phyloP scores from a whole-genome alignment of 352 stramenopile species.

The Phytophthora podocarpi region DNA sequence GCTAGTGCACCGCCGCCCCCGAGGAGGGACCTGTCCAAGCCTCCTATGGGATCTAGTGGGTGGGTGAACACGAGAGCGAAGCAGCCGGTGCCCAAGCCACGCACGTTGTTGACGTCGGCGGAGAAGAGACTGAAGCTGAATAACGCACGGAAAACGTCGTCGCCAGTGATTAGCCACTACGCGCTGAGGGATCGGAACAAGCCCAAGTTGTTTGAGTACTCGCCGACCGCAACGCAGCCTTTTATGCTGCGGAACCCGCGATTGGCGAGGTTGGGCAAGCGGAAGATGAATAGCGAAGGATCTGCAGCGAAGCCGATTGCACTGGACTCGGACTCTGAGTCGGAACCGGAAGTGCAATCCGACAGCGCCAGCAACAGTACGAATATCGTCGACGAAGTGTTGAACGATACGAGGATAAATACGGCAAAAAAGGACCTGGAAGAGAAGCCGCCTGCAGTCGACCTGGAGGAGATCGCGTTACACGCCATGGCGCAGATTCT shows the following conservation, averaged over 20 bases:
- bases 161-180: constrained; percentile 7
- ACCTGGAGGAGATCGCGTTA: constrained; percentile 32
- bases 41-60: constrained; percentile 6
- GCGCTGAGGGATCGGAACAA: constrained; percentile 23
- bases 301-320: constrained; percentile 56
- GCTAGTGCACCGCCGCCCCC: constrained; percentile 26
- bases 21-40: constrained; percentile 6
- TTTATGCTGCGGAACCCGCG: constrained; percentile 1
- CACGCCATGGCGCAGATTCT: constrained; percentile 18
- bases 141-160: constrained; percentile 1
- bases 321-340: constrained; percentile 53
- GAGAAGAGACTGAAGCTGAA: constrained; percentile 14
- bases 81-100: not conserved
- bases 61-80: constrained; percentile 28
- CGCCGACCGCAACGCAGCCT: not conserved
- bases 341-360: constrained; percentile 20
- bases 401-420: constrained; percentile 9
- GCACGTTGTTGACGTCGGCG: not conserved
- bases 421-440: constrained; percentile 8
- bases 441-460: constrained; percentile 17
- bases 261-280: constrained; percentile 22
- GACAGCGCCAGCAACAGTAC: constrained; percentile 1
- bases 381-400: constrained; percentile 8
- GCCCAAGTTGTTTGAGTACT: constrained; percentile 5
- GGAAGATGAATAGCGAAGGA: constrained; percentile 33